Conservation (phyloP, 2,329 filamentous ascomycete species). For the Curvularia sp. region DNA sequence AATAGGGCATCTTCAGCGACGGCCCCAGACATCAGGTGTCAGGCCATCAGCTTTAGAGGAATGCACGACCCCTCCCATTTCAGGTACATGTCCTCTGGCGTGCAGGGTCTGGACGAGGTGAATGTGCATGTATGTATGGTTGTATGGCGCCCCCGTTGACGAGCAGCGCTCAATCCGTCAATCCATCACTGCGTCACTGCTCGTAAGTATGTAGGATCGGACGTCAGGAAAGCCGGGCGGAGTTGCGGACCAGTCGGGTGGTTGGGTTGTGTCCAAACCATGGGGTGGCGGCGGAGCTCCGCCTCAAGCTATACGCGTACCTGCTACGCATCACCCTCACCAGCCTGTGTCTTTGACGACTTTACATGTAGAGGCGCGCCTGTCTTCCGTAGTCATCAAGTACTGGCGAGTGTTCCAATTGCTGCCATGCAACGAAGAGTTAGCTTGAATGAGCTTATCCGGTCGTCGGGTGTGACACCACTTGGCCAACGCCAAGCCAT, state of each 20-base stretch:
- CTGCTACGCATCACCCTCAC: slow-evolving; percentile 14
- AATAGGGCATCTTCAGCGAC: slow-evolving; percentile 9
- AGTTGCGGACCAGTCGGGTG: slow-evolving; percentile 6
- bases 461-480: slow-evolving; percentile 38
- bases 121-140: not conserved
- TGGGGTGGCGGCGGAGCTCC: slow-evolving; percentile 17
- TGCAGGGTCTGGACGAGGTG: too few species aligned
- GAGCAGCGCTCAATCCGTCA: not conserved
- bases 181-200: not conserved
- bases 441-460: slow-evolving; percentile 41
- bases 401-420: not conserved
- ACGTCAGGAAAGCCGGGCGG: not conserved
- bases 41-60: too few species aligned
- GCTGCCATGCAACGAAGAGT: slow-evolving; percentile 37
- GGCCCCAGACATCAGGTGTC: slow-evolving; percentile 24
- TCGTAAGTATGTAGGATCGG: not conserved
- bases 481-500: slow-evolving; percentile 38
- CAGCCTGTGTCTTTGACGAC: not conserved
- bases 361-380: slow-evolving; percentile 4
- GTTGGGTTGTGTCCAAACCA: slow-evolving; percentile 7
- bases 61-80: slow-evolving; percentile 14
- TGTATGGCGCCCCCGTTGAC: not conserved
- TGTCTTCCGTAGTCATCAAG: slow-evolving; percentile 14
- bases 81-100: not conserved
- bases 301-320: slow-evolving; percentile 29